Percentiles rank a stretch among this genome's conserved stretches.
Conservation (phyloP, 495 filamentous ascomycete species). For the Trichocladium antarcticum region DNA sequence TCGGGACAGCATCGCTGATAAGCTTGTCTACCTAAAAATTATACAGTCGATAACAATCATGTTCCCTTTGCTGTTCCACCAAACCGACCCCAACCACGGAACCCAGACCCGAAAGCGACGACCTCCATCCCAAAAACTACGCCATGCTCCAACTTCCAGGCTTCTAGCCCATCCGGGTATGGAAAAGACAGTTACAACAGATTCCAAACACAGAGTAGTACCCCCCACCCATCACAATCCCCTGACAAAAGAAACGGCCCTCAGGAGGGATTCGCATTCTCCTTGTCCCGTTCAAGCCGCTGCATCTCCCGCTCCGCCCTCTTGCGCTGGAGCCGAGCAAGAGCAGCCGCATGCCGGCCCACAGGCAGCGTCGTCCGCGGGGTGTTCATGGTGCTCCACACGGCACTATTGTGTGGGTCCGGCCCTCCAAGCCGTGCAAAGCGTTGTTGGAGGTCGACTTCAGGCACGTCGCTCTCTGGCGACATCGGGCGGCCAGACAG, state of each 20-base stretch:
- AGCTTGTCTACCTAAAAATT: slow-evolving; percentile 8
- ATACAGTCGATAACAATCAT: slow-evolving; percentile 5
- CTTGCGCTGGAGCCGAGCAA: slow-evolving; percentile 49
- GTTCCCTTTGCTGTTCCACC: not conserved
- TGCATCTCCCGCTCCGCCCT: slow-evolving; percentile 33
- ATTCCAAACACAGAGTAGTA: not conserved
- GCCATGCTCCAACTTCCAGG: not conserved
- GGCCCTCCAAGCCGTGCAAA: slow-evolving; percentile 29
- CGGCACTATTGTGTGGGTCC: slow-evolving; percentile 20
- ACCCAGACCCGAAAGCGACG: not conserved
- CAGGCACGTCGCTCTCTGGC: slow-evolving; percentile 13
- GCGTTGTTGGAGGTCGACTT: slow-evolving; percentile 33
- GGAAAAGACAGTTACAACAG: not conserved
- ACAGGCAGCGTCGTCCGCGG: slow-evolving; percentile 42
- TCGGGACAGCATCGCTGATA: slow-evolving; percentile 3
- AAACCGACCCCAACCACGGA: not conserved
- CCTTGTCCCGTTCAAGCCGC: slow-evolving; percentile 30
- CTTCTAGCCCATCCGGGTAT: not conserved
- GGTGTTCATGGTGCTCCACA: slow-evolving; percentile 23
- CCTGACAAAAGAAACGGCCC: not conserved
- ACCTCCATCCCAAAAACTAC: slow-evolving; percentile 12
- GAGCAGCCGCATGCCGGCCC: slow-evolving; percentile 51
- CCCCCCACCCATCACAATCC: not conserved
- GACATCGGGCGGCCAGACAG: not conserved
- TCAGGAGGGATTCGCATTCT: slow-evolving; percentile 29